These are phyloP conservation scores for Raffaelea arxii DNA, from an alignment of 2,329 filamentous ascomycete genomes.

Conservation along the genomic window DNA sequence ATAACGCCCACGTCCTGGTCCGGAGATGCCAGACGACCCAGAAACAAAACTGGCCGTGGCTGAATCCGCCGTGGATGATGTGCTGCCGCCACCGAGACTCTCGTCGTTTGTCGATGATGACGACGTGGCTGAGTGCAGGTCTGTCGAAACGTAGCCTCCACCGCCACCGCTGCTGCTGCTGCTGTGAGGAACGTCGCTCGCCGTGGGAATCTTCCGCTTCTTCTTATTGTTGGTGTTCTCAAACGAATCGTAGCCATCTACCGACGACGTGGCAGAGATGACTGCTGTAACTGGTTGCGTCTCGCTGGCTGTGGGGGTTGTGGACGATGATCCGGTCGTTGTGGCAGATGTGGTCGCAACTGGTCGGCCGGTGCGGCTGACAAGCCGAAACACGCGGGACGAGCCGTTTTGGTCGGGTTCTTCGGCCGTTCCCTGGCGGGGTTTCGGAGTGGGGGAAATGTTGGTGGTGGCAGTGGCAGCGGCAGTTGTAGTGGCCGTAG, in stretches of 20 bases:
- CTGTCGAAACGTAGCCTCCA: conserved; percentile 29
- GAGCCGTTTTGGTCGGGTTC: conserved; percentile 40
- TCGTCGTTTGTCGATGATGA: conserved; percentile 6
- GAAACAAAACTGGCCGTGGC: conserved; percentile 42
- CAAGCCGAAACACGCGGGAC: conserved; percentile 6
- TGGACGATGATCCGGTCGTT: too few species aligned
- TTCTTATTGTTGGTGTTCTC: conserved; percentile 99
- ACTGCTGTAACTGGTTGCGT: too few species aligned
- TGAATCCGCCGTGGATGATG: conserved; percentile 20
- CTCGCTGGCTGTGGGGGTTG: background rate
- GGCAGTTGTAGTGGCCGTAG: background rate
- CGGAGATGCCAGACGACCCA: conserved; percentile 64
- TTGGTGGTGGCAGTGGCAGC: background rate
- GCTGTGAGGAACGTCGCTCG: conserved; percentile 53
- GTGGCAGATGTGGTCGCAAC: too few species aligned
- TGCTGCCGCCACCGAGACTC: conserved; percentile 2
- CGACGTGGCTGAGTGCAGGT: conserved; percentile 19
- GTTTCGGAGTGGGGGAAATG: background rate
- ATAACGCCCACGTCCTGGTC: conserved; percentile 74
- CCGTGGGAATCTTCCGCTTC: conserved; percentile 93
- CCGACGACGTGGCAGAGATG: conserved; percentile 53
- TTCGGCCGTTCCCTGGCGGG: conserved; percentile 37
- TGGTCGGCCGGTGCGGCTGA: conserved; percentile 5
- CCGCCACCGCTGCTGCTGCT: too few species aligned
- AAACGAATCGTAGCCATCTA: conserved; percentile 91